These are phyloP conservation scores for Trametes sp. DNA, from an alignment of 1,284 basidiomycete genomes.

Conservation along the genomic window DNA sequence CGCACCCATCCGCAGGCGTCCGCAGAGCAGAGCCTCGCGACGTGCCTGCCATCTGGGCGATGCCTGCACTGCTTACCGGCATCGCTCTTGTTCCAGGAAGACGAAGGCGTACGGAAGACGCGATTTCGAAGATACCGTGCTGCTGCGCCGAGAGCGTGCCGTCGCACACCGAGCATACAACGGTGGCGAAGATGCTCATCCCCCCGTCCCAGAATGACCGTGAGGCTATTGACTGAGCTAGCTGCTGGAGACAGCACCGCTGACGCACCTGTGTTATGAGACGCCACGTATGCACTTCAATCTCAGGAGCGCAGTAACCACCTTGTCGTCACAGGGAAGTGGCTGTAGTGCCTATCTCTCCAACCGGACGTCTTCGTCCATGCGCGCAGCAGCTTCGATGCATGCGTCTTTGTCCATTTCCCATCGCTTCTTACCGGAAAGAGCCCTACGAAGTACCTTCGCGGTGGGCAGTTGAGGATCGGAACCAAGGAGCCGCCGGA, in stretches of 20 bases:
- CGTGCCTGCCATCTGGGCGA: constrained; percentile 15
- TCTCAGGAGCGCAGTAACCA: background rate
- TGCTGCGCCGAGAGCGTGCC: constrained; percentile 2
- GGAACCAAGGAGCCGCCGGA: background rate
- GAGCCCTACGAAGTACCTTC: constrained; percentile 3
- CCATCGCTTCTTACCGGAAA: background rate
- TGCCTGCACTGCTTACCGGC: constrained; percentile 26
- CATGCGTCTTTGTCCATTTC: background rate
- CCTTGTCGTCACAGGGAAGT: background rate
- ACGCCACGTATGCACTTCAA: background rate
- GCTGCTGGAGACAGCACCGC: background rate
- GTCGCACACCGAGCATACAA: background rate
- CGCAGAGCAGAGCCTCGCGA: constrained; percentile 12
- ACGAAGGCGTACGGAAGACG: constrained; percentile 1
- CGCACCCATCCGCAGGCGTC: constrained; percentile 13
- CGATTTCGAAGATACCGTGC: background rate
- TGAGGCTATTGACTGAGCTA: background rate
- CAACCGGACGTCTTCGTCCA: background rate
- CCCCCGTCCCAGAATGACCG: background rate
- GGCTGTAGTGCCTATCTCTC: constrained; percentile 3
- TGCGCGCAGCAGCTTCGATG: constrained; percentile 3
- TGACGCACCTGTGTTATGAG: background rate
- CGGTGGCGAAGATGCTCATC: background rate
- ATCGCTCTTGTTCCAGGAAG: constrained; percentile 6
- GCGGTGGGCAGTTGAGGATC: constrained; percentile 2